Percentiles rank a stretch among this genome's conserved stretches.
phyloP scores from a whole-genome alignment of 148 eudicot species.

The Silene uniflora region DNA sequence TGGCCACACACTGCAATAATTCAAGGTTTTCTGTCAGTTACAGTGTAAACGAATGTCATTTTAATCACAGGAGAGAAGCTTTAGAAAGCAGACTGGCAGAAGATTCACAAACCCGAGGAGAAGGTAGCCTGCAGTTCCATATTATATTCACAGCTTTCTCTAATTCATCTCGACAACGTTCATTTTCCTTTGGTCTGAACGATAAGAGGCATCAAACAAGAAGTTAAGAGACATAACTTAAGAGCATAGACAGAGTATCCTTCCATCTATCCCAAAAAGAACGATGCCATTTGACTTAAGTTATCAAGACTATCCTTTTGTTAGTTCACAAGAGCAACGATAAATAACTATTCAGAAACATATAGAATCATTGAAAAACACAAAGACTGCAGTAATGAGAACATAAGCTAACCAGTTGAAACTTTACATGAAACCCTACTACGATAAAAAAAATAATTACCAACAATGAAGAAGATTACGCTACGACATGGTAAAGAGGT shows the following conservation, averaged over 20 bases:
- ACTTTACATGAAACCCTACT: neutral
- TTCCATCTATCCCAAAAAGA: no score
- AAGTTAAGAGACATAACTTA: neutral
- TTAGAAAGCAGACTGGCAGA: conserved; percentile 1
- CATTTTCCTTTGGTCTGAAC: conserved; percentile 85
- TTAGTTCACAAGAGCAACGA: no score
- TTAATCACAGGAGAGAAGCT: no score
- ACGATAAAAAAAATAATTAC: neutral
- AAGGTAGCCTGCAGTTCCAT: conserved; percentile 95
- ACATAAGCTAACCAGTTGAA: conserved; percentile 7
- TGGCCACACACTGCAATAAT: conserved; percentile 74
- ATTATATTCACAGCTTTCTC: conserved; percentile 89
- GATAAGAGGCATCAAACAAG: conserved; percentile 3
- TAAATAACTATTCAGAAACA: neutral
- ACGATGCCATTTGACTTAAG: no score
- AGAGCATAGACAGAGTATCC: no score
- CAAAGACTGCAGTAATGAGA: neutral
- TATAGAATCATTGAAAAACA: neutral
- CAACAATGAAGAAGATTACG: neutral
- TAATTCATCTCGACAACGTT: conserved; percentile 67
- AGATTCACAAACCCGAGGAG: conserved; percentile 73
- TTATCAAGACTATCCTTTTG: neutral
- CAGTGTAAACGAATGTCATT: no score
- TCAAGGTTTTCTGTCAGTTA: neutral
- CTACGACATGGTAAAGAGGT: neutral